These are phyloP conservation scores for Deuterostichococcus epilithicus DNA, from an alignment of 139 green algal genomes.

Conservation along the genomic window DNA sequence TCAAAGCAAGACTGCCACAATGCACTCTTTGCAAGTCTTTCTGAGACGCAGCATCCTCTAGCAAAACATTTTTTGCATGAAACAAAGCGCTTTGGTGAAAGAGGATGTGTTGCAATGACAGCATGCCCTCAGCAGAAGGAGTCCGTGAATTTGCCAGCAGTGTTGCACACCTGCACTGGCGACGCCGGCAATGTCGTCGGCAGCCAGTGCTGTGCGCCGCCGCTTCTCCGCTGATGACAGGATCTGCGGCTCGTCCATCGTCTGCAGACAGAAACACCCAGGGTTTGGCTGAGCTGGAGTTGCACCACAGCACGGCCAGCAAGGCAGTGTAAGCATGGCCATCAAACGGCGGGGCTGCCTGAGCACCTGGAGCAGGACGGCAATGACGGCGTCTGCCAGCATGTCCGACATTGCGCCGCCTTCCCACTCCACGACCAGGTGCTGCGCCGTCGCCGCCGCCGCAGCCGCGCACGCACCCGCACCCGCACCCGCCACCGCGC, in stretches of 20 bases:
- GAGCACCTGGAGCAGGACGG: conserved; percentile 74
- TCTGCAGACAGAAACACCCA: conserved; percentile 16
- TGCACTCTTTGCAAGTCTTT: no score
- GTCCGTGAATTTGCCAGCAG: no score
- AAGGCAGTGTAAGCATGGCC: background rate
- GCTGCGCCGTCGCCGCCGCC: conserved; percentile 6
- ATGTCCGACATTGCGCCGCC: conserved; percentile 79
- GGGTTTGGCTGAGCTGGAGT: background rate
- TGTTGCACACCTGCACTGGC: background rate
- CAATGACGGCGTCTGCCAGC: conserved; percentile 90
- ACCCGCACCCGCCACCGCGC: background rate
- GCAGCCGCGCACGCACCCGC: background rate
- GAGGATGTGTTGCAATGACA: no score
- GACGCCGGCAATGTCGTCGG: conserved; percentile 7
- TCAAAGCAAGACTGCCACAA: no score
- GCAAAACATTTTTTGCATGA: no score
- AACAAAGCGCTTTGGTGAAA: no score
- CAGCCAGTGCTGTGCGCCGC: conserved; percentile 24
- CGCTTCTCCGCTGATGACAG: conserved; percentile 42
- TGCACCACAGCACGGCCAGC: background rate
- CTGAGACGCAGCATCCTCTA: no score
- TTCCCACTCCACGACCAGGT: conserved; percentile 87
- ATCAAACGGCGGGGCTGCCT: background rate
- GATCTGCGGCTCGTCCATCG: conserved; percentile 42
- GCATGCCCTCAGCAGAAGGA: no score